Percentiles rank a stretch among this genome's conserved stretches.
These are phyloP conservation scores for Calonectria multiphialidica DNA, from an alignment of 2,329 filamentous ascomycete species.

Conservation along the genomic window DNA sequence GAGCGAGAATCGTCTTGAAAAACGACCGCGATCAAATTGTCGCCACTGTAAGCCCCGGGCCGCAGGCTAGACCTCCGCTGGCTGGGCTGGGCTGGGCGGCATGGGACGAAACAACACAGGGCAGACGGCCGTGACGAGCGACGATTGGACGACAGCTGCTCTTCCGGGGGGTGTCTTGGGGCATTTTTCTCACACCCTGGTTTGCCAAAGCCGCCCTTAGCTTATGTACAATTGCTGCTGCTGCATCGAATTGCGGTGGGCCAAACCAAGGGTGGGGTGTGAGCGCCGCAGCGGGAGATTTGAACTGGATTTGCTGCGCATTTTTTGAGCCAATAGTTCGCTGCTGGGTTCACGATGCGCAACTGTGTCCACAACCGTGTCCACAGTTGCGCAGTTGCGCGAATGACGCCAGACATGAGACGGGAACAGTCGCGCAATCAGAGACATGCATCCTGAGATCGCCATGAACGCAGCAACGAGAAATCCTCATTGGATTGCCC, in stretches of 20 bases:
- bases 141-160: neutral
- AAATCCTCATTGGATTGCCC: neutral
- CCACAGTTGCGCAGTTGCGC: neutral
- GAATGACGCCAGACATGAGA: too few relatives aligned
- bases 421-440: neutral
- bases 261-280: neutral
- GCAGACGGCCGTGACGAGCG: neutral
- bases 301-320: constrained; percentile 1
- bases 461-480: neutral
- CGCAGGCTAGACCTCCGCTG: neutral
- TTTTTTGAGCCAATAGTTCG: neutral
- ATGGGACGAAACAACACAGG: neutral
- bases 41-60: neutral
- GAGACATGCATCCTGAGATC: neutral
- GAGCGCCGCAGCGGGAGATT: neutral
- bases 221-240: neutral
- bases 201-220: neutral
- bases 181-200: neutral
- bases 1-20: neutral
- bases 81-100: neutral
- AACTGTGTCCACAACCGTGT: neutral
- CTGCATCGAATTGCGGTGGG: neutral
- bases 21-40: neutral
- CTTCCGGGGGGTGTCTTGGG: too few relatives aligned
- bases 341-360: neutral